A percentile compares a stretch with the other conserved stretches of the same genome.
These are phyloP conservation scores for Magnusiomyces magnusii DNA, from an alignment of 1,139 yeast species.

Conservation along the genomic window DNA sequence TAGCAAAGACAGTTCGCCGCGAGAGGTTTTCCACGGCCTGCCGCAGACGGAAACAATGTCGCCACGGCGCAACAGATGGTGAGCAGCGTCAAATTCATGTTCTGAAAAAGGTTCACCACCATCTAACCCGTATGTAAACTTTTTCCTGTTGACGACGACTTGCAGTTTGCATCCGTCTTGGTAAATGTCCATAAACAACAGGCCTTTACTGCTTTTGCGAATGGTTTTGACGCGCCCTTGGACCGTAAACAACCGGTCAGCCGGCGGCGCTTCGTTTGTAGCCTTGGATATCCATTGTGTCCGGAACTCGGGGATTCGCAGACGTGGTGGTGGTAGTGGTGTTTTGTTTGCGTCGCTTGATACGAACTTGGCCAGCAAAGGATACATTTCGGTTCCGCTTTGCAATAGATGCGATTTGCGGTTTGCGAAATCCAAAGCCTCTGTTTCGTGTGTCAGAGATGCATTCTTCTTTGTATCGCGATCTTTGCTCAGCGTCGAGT, in stretches of 20 bases:
- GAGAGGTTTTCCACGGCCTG: slow-evolving; percentile 61
- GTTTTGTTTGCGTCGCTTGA: no score
- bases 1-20: slow-evolving; percentile 72
- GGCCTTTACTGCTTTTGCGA: slow-evolving; percentile 57
- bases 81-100: slow-evolving; percentile 42
- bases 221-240: slow-evolving; percentile 56
- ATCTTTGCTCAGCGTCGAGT: no score
- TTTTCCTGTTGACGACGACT: slow-evolving; percentile 49
- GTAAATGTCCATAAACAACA: slow-evolving; percentile 56
- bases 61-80: slow-evolving; percentile 53
- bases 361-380: slow-evolving; percentile 16
- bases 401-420: slow-evolving; percentile 29
- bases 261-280: slow-evolving; percentile 14
- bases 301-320: slow-evolving; percentile 23
- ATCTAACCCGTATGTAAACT: slow-evolving; percentile 15
- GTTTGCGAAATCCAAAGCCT: slow-evolving; percentile 39
- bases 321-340: neutral
- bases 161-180: slow-evolving; percentile 56
- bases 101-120: slow-evolving; percentile 25
- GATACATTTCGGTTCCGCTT: slow-evolving; percentile 19
- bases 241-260: slow-evolving; percentile 21
- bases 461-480: neutral
- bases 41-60: slow-evolving; percentile 65
- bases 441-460: slow-evolving; percentile 22
- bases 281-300: slow-evolving; percentile 18